Conservation (phyloP, 1,284 basidiomycete species). For the Pseudozyma thailandica region DNA sequence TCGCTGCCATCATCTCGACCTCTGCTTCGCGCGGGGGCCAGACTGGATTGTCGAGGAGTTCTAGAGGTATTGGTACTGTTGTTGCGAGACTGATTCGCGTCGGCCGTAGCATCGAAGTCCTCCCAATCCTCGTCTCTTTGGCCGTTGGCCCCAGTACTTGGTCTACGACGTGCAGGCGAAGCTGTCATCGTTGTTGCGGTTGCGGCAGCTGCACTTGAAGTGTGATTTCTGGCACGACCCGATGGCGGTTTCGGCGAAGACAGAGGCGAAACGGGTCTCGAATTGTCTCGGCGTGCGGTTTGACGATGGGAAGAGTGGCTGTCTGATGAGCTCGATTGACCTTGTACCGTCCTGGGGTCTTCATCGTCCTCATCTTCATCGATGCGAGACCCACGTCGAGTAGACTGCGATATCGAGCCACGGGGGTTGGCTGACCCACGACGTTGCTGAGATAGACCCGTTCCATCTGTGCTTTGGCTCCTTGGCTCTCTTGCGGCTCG, state of each 20-base stretch:
- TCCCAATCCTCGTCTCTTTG: slow-evolving; percentile 39
- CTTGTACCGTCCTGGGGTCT: slow-evolving; percentile 8
- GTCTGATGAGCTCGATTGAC: slow-evolving; percentile 5
- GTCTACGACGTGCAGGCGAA: not conserved
- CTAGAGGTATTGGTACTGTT: not conserved
- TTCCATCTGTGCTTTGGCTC: slow-evolving; percentile 28
- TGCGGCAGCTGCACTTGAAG: not conserved
- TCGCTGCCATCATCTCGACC: slow-evolving; percentile 29
- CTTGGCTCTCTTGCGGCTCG: slow-evolving; percentile 16
- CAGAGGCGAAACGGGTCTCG: slow-evolving; percentile 3
- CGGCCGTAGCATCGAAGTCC: slow-evolving; percentile 21
- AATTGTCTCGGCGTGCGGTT: slow-evolving; percentile 1
- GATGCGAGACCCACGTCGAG: slow-evolving; percentile 11
- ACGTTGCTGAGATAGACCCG: slow-evolving; percentile 8
- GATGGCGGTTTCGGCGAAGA: slow-evolving; percentile 1
- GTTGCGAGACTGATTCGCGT: not conserved
- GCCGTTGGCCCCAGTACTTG: not conserved
- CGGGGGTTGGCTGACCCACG: slow-evolving; percentile 21
- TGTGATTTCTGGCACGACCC: not conserved
- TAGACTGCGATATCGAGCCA: not conserved
- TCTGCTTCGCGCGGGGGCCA: slow-evolving; percentile 9
- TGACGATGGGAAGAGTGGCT: slow-evolving; percentile 8
- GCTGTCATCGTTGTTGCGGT: not conserved
- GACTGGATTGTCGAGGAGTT: not conserved
- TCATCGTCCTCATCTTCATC: slow-evolving; percentile 13